Base-by-base conservation (phyloP, 2,329 filamentous ascomycete species). In the Pseudogymnoascus pannorum region DNA sequence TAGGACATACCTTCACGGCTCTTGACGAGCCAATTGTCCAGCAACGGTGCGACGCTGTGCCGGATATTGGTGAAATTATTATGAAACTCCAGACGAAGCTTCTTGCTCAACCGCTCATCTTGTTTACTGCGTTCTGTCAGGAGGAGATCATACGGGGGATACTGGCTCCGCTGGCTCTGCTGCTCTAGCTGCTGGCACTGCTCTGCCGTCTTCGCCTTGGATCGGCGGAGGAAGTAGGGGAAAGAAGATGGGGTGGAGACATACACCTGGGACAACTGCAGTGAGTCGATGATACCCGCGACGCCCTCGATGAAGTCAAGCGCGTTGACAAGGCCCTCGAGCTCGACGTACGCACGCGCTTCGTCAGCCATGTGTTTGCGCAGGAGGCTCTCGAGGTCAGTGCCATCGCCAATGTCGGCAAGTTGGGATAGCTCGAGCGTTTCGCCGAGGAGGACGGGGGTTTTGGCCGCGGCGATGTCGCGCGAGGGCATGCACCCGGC, bases 241-340 rank as follows among this genome's bases (percentile, higher is more conserved):
- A 35, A 48, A 60, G 60, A 40, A 38, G 12, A n/a, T 57, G 18
- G 16, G 6, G 26, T 3, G 14, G 35, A 29, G 16, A 58, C 6
- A 24, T 44, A 20, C 20, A 44, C 35, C 26, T 42, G 36, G n/a
- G 36, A 63, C 44, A 44, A 40, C 18, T 58, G 31, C 29, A 60
- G 44, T 14, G 22, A 24, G 20, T 36, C 54, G n/a, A 40, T 40
- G 16, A 62, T 60, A 24, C 64, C 65, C 20, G 63, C 82, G 63
- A 89, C 83, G 1, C 82, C 85, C 72, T 92, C 88, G 66, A 92
- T 78, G 20, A 79, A 78, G 71, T 91, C 87, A 42, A 92, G 78
- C 3, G 81, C 83, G 58, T 80, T 79, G 48, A 87, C 81, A 26
- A 92, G 77, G 62, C 79, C 78, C 73, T 92, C 88, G 54, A 92